Base-by-base conservation (phyloP, 768 basidiomycete species). In the Pulveroboletus sp. region DNA sequence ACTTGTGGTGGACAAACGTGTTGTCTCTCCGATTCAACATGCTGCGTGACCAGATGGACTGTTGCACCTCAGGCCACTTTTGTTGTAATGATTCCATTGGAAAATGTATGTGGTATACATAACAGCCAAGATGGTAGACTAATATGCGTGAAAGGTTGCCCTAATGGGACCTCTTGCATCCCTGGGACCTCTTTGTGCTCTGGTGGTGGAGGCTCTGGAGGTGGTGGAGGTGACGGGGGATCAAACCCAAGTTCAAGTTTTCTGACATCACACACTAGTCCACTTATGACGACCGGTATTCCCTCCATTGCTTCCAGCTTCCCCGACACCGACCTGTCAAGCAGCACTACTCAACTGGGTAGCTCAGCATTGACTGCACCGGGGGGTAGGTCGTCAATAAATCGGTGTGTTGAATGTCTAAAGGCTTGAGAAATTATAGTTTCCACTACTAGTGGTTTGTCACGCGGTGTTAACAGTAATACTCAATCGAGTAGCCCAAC, bases 41-140 rank as follows among this genome's bases (percentile, higher is more conserved):
- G 60, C 40, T 62, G 61, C 32, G 0, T 4, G 57, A 17, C 21
- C 30, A 39, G n/a, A 5, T 0, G 0, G 15, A 9, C 8, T 63
- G 62, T 18, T 63, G 61, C 17, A 38, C 18, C 26, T 0, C 40
- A 7, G 56, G 60, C 39, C 15, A 5, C 24, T 38, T 46, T 21
- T 65, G 64, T 17, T 64, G 63, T 27, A 56, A 49, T 31, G 64
- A 65, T 31, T 38, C 38, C 8, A 31, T 38, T 27, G 64, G 64
- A 28, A 57, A 51, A 47, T 65, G 64, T 65, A 39, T 24, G 63
- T 58, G 10, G 7, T 11, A 10, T 27, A 40, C 28, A 8, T 21
- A 1, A 6, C 24, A 11, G 8, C 5, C 9, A 12, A 18, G 2
- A 12, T 2, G 17, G 12, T 28, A 26, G 43, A 43, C 52, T 62